phyloP scores from a whole-genome alignment of 495 filamentous ascomycete genomes.

The Astrothelium subdiscretum region DNA sequence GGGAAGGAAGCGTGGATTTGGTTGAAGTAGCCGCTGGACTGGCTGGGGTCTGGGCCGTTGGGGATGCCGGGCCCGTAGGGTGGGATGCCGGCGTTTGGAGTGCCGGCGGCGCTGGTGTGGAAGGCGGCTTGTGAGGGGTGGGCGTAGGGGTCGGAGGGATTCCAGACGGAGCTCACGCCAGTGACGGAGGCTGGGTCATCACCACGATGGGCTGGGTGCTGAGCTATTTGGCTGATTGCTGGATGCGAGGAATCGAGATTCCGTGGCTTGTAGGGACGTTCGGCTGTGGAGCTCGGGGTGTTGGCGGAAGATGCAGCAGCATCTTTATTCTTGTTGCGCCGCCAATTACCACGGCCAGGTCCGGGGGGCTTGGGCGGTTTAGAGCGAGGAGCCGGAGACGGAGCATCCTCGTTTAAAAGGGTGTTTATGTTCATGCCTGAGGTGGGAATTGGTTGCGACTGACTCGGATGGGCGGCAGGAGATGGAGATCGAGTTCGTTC shows the following conservation, averaged over 20 bases:
- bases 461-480: constrained; percentile 9
- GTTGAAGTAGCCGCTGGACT: neutral
- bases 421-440: constrained; percentile 33
- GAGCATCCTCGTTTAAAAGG: constrained; percentile 29
- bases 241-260: neutral
- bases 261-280: neutral
- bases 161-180: constrained; percentile 5
- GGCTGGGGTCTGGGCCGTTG: no score
- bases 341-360: constrained; percentile 33
- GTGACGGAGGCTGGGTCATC: neutral
- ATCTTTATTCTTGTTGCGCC: constrained; percentile 18
- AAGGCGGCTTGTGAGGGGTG: neutral
- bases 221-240: neutral
- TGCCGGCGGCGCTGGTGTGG: neutral
- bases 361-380: constrained; percentile 13
- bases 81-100: neutral
- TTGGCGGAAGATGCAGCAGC: neutral
- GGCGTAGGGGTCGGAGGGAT: neutral
- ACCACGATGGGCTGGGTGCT: neutral
- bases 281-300: neutral
- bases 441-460: constrained; percentile 12
- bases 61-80: neutral
- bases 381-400: constrained; percentile 7
- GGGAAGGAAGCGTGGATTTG: neutral
- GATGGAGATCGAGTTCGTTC: constrained; percentile 20